Percentiles rank a stretch among this genome's conserved stretches.
Conservation (phyloP, 106 monocot genomes). For the Dendrobium officinale region DNA sequence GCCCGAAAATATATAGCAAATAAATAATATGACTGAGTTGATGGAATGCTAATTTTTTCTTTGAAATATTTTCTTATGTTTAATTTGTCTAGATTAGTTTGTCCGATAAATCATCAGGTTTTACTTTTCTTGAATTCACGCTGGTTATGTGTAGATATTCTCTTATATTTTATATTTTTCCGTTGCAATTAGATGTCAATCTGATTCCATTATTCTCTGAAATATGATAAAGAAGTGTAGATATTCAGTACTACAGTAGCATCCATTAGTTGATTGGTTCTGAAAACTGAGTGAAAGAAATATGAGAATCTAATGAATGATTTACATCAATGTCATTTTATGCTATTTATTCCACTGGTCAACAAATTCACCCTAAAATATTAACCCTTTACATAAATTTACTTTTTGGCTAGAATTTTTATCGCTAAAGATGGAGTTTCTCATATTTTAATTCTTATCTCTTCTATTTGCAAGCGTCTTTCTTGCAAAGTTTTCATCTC, state of each 20-base stretch:
- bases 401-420: background rate
- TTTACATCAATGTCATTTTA: background rate
- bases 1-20: background rate
- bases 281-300: background rate
- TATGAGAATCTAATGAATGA: background rate
- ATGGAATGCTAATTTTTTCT: no score
- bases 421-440: background rate
- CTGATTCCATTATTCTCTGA: no score
- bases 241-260: background rate
- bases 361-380: background rate
- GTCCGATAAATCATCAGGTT: no score
- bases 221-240: no score
- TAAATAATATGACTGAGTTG: background rate
- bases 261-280: background rate
- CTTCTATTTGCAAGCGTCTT: background rate
- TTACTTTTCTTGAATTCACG: no score
- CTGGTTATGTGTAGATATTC: no score
- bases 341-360: background rate
- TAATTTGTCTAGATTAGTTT: no score
- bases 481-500: background rate
- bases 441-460: background rate
- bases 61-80: no score
- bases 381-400: no score
- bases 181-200: no score
- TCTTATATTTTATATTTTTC: no score